A percentile compares a stretch with the other conserved stretches of the same genome.
Conservation (phyloP, 176 grass and related monocot species). For the Musa beccarii region DNA sequence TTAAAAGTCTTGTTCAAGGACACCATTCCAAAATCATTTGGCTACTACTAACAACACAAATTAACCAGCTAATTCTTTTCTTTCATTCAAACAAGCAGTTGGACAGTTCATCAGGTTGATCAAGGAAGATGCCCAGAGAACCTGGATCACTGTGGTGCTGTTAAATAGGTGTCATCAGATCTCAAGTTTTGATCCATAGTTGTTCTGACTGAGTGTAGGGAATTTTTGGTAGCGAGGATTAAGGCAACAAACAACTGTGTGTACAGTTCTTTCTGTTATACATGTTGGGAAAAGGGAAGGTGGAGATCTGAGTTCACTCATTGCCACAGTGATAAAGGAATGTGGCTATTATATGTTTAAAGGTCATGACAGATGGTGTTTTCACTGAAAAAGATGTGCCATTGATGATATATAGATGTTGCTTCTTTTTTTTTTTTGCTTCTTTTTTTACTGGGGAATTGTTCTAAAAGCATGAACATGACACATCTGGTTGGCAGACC, state of each 20-base stretch:
- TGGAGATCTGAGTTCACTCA: constrained; percentile 7
- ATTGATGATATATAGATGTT: neutral
- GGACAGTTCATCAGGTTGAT: neutral
- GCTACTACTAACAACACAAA: neutral
- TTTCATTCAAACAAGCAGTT: neutral
- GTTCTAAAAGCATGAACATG: neutral
- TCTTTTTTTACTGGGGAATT: neutral
- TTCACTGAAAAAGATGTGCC: constrained; percentile 1
- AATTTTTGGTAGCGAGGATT: constrained; percentile 25
- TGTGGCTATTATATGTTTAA: neutral
- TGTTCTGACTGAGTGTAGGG: constrained; percentile 23
- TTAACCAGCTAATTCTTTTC: neutral
- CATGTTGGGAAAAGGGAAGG: neutral
- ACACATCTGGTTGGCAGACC: constrained; percentile 4
- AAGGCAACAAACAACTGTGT: constrained; percentile 2
- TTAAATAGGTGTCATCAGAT: neutral
- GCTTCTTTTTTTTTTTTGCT: neutral
- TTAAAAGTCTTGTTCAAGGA: neutral
- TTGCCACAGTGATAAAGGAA: constrained; percentile 8
- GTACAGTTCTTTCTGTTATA: constrained; percentile 7
- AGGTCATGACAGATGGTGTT: neutral
- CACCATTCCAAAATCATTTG: neutral
- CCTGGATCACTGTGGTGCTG: neutral
- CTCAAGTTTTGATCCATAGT: constrained; percentile 23
- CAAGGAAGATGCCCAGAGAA: constrained; percentile 2